These are phyloP conservation scores for Naumovozyma castellii DNA, from an alignment of 805 yeast species.

Conservation along the genomic window DNA sequence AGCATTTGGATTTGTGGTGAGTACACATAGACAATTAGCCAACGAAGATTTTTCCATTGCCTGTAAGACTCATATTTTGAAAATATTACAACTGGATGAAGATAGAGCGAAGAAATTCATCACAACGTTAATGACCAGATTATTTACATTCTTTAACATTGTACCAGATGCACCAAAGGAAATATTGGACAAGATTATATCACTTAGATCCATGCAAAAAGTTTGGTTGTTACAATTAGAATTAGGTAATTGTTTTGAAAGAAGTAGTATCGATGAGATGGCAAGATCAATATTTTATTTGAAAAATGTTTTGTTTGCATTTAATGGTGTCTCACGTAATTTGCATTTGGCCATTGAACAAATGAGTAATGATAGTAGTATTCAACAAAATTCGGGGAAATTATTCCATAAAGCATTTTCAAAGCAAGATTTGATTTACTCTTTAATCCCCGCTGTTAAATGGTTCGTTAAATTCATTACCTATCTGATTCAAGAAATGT, in stretches of 20 bases:
- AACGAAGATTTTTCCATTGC: constrained; percentile 30
- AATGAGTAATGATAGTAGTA: constrained; percentile 12
- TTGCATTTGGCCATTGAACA: constrained; percentile 32
- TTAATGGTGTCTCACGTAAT: constrained; percentile 30
- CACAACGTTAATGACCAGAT: constrained; percentile 17
- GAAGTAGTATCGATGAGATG: constrained; percentile 23
- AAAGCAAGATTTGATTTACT: constrained; percentile 54
- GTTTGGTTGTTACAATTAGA: constrained; percentile 28
- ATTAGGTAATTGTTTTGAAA: constrained; percentile 24
- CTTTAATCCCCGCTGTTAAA: constrained; percentile 65
- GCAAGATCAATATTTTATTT: constrained; percentile 25
- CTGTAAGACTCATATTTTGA: constrained; percentile 23
- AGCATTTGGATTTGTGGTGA: constrained; percentile 29
- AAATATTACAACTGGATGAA: constrained; percentile 13
- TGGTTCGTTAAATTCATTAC: constrained; percentile 81
- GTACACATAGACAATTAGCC: constrained; percentile 28
- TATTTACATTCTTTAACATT: constrained; percentile 29
- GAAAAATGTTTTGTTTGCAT: constrained; percentile 28
- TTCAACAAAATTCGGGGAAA: constrained; percentile 40
- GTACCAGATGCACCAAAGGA: constrained; percentile 30
- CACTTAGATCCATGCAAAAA: constrained; percentile 30
- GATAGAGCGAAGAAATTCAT: constrained; percentile 23
- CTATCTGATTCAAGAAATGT: constrained; percentile 61
- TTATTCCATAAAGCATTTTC: constrained; percentile 41
- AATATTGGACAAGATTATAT: constrained; percentile 28